Conservation (phyloP, 177 flowering plant species). For the Vitis hybrid region DNA sequence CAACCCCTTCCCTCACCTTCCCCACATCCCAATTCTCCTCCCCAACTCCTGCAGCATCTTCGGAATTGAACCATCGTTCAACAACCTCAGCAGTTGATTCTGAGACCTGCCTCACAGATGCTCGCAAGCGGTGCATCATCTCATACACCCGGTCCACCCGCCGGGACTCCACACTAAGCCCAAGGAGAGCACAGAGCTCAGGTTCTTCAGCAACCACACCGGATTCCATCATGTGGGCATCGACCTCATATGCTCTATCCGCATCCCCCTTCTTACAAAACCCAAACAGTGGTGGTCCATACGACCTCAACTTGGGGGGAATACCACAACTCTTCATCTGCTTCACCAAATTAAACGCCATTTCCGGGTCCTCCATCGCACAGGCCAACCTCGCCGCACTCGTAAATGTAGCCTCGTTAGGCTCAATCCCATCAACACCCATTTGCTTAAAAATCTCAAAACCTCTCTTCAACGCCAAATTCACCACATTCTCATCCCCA, state of each 20-base stretch:
- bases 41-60: conserved; percentile 58
- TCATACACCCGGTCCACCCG: conserved; percentile 74
- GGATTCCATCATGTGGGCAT: conserved; percentile 61
- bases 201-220: conserved; percentile 73
- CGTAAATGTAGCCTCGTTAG: conserved; percentile 92
- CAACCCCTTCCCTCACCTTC: conserved; percentile 60
- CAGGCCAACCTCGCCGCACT: conserved; percentile 75
- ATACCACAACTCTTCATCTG: conserved; percentile 53
- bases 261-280: conserved; percentile 62
- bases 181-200: conserved; percentile 75
- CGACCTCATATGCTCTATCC: conserved; percentile 78
- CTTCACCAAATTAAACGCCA: conserved; percentile 85
- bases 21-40: conserved; percentile 54
- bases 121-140: conserved; percentile 70
- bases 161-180: conserved; percentile 46
- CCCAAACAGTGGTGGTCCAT: conserved; percentile 78
- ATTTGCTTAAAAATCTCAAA: conserved; percentile 81
- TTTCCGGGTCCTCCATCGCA: conserved; percentile 65
- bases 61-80: conserved; percentile 72
- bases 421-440: conserved; percentile 53
- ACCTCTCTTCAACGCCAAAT: conserved; percentile 56
- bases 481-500: conserved; percentile 2
- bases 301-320: conserved; percentile 73
- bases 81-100: conserved; percentile 62
- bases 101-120: conserved; percentile 68